These are phyloP conservation scores for Diatrype stigma DNA, from an alignment of 2,329 filamentous ascomycete genomes.

Conservation along the genomic window DNA sequence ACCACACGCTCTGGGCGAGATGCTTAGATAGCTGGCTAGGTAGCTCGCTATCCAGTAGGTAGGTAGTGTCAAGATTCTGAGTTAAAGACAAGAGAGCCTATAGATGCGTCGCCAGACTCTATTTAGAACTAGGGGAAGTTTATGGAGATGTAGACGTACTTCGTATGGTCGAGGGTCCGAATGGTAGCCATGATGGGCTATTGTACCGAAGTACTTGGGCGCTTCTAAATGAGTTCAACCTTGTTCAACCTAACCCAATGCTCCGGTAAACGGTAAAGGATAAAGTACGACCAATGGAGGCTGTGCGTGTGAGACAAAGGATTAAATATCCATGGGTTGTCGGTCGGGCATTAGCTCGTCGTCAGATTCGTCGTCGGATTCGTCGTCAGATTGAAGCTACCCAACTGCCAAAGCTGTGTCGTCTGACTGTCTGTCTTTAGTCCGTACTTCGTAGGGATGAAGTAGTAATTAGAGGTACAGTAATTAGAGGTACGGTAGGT, in stretches of 20 bases:
- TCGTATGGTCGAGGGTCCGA: constrained; percentile 30
- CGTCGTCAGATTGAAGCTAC: too few species aligned
- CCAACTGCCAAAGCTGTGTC: too few species aligned
- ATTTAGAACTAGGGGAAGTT: neutral
- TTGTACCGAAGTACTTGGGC: neutral
- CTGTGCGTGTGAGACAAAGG: neutral
- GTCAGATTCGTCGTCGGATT: too few species aligned
- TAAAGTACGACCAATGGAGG: neutral
- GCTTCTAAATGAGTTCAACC: neutral
- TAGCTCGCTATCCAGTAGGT: neutral
- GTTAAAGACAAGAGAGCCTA: neutral
- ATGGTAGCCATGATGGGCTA: constrained; percentile 25
- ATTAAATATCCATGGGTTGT: neutral
- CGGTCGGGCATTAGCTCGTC: too few species aligned
- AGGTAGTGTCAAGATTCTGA: neutral
- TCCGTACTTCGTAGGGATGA: too few species aligned
- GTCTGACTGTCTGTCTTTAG: too few species aligned
- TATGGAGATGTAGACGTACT: constrained; percentile 18
- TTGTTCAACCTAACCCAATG: neutral
- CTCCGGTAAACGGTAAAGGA: neutral
- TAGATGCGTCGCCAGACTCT: neutral
- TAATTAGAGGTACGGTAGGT: too few species aligned
- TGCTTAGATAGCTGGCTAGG: too few species aligned
- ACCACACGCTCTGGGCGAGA: neutral
- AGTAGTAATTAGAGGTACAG: too few species aligned